Evolutionary conservation across 768 basidiomycete species (phyloP), one percentile per base, ranked within the genome.

Genomic region (Collybia mongolica): DNA sequence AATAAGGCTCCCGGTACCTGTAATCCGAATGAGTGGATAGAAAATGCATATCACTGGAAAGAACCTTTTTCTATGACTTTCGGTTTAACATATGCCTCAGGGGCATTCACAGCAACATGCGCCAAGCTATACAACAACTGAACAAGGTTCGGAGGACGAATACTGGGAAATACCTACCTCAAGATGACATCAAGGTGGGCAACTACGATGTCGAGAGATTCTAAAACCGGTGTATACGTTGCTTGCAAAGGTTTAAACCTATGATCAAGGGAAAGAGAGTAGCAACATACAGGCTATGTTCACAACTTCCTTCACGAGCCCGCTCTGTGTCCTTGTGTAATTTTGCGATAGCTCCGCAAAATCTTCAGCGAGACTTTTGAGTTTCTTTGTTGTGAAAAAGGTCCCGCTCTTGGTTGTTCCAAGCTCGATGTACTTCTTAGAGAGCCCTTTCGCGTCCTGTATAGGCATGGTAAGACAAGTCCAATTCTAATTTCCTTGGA

Each of bases 181-280:
- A 93, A 59, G 42, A 95, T 85, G 5, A 98, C 93, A 63, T 99
- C 97, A 18, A 98, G 69, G 60, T 95, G 86, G 0, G 97, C 97
- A 43, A 99, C 71, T 20, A 93, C 72, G 51, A 79, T 80, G 63
- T 98, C 93, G 51, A 97, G 70, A 6, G 74, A 76, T 65, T 98
- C 95, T 23, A 99, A 71, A 2, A 97, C 85, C 6, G 92, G 88
- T 0, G 86, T 86, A 63, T 99, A 98, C 1, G 95, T 94, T 1
- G 91, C 96, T 96, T 59, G n/a, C 44, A 26, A 18, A 24, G 39
- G 20, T 42, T 19, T 50, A 24, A 49, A 39, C 22, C 46, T 22
- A 36, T 36, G 24, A 22, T 32, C 5, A 7, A 15, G 18, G 49
- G 18, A 11, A 44, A 20, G 24, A 9, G 39, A 42, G 39, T n/a